A percentile compares a stretch with the other conserved stretches of the same genome.
phyloP scores from a whole-genome alignment of 208 protist species.

The Trypanosoma caninum region DNA sequence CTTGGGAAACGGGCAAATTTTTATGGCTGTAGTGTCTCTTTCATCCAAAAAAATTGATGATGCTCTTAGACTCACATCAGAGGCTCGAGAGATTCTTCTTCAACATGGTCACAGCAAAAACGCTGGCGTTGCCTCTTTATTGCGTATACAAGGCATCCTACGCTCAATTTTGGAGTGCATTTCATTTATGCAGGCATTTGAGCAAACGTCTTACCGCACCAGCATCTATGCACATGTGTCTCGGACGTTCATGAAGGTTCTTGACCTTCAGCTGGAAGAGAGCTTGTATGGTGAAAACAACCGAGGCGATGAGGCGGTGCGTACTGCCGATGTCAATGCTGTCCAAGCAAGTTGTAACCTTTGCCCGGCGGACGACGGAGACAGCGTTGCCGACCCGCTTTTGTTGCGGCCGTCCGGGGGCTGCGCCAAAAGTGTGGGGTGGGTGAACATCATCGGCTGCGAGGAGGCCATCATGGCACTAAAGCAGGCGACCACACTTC shows the following conservation, averaged over 20 bases:
- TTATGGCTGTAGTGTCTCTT: constrained; percentile 10
- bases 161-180: constrained; percentile 16
- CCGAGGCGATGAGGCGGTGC: background rate
- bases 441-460: constrained; percentile 95
- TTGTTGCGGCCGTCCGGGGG: background rate
- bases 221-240: constrained; percentile 23
- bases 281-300: background rate
- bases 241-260: constrained; percentile 19
- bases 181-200: constrained; percentile 27
- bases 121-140: constrained; percentile 1
- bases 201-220: constrained; percentile 13
- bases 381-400: background rate
- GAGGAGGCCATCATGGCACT: constrained; percentile 94
- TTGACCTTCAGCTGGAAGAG: constrained; percentile 22
- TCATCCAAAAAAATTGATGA: constrained; percentile 23
- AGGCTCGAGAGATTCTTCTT: constrained; percentile 19
- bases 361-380: background rate
- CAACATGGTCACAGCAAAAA: constrained; percentile 18
- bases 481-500: constrained; percentile 96
- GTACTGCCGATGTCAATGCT: background rate
- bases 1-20: background rate
- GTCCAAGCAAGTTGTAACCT: background rate
- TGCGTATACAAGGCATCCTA: constrained; percentile 17
- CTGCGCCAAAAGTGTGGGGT: constrained; percentile 28
- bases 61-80: constrained; percentile 9